Evolutionary conservation across 768 basidiomycete species (phyloP).

Genomic region (Cystofilobasidium macerans): DNA sequence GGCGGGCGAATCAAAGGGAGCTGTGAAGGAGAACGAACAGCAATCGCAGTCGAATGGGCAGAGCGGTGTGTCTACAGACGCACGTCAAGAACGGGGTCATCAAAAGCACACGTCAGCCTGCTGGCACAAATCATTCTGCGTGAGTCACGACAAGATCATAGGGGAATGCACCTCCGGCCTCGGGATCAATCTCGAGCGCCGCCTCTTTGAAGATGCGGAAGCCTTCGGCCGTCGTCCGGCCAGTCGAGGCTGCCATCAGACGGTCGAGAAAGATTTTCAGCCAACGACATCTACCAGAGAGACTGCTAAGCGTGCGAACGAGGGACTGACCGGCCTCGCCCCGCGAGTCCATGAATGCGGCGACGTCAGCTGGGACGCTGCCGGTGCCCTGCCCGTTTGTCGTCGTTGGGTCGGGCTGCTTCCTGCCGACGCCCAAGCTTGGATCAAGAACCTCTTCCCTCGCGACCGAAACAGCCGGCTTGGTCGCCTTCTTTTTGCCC

Average conservation of each 20-base stretch:
- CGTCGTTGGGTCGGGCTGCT: conserved; percentile 19
- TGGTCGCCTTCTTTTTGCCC: conserved; percentile 28
- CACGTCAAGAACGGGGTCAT: too few species aligned
- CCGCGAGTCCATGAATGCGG: conserved; percentile 35
- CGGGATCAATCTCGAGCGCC: conserved; percentile 36
- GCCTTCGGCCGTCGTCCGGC: conserved; percentile 38
- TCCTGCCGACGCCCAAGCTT: conserved; percentile 8
- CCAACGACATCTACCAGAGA: too few species aligned
- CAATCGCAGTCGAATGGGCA: too few species aligned
- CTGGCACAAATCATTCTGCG: too few species aligned
- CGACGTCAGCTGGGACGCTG: conserved; percentile 31
- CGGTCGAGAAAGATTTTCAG: too few species aligned
- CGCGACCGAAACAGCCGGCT: conserved; percentile 5
- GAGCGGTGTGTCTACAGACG: too few species aligned
- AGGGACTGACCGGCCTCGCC: conserved; percentile 20
- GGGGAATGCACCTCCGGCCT: conserved; percentile 31
- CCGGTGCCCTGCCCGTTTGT: conserved; percentile 17
- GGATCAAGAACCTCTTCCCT: conserved; percentile 26
- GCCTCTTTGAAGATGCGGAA: conserved; percentile 39
- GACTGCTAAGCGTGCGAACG: background rate
- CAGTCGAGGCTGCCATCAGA: conserved; percentile 27
- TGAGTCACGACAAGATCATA: too few species aligned
- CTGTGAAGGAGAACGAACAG: too few species aligned
- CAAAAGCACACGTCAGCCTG: too few species aligned
- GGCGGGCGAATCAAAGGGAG: too few species aligned